Conservation (phyloP, 139 green algal species). For the Trebouxia sp. region DNA sequence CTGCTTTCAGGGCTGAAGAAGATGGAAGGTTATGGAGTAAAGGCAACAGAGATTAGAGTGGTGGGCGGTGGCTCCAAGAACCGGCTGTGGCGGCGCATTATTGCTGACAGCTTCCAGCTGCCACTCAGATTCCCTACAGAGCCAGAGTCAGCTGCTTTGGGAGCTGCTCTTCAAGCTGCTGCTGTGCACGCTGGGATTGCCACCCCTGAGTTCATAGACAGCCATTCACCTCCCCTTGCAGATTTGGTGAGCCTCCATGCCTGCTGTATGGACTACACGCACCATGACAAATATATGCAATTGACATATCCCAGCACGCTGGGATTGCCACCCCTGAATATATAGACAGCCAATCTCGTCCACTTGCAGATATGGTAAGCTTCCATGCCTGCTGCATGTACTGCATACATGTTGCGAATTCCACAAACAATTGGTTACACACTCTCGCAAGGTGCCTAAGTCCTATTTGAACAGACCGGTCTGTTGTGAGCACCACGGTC, state of each 20-base stretch:
- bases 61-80: constrained; percentile 85
- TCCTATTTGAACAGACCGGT: too few relatives aligned
- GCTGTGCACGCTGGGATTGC: constrained; percentile 53
- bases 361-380: background rate
- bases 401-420: too few relatives aligned
- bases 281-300: background rate
- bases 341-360: background rate
- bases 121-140: constrained; percentile 66
- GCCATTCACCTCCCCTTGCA: constrained; percentile 51
- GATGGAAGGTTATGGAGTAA: constrained; percentile 53
- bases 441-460: too few relatives aligned
- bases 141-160: constrained; percentile 80
- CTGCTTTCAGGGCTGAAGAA: constrained; percentile 33
- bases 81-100: constrained; percentile 79
- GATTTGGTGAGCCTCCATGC: constrained; percentile 42
- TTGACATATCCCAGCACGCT: background rate
- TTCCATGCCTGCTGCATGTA: too few relatives aligned
- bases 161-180: constrained; percentile 83
- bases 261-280: background rate
- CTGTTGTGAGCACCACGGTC: too few relatives aligned
- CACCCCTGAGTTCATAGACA: constrained; percentile 61
- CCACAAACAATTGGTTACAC: too few relatives aligned
- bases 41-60: constrained; percentile 60
- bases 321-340: background rate
- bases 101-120: constrained; percentile 65